Evolutionary conservation across 1,284 basidiomycete genomes (phyloP).

Genomic region (Ganoderma multipileum): DNA sequence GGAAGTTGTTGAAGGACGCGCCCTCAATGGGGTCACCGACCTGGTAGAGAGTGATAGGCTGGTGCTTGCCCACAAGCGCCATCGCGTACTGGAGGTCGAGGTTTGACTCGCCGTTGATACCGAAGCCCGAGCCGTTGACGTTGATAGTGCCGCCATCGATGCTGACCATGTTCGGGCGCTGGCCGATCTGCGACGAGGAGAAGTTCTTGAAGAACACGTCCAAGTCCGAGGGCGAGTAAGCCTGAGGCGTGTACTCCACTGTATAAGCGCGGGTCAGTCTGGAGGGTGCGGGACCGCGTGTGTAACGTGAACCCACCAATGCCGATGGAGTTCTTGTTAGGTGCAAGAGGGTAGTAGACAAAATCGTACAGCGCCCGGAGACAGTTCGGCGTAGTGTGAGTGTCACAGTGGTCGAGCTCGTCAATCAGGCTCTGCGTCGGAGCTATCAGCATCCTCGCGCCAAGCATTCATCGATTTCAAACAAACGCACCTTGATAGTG

Average conservation of each 20-base stretch:
- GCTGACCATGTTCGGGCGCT: slow-evolving; percentile 30
- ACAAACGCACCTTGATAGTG: slow-evolving; percentile 17
- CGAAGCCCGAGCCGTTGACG: slow-evolving; percentile 35
- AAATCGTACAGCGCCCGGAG: slow-evolving; percentile 39
- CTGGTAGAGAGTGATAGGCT: slow-evolving; percentile 45
- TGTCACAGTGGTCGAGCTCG: slow-evolving; percentile 42
- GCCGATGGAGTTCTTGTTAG: slow-evolving; percentile 43
- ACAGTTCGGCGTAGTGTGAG: slow-evolving; percentile 59
- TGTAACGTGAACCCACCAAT: slow-evolving; percentile 50
- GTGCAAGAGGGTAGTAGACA: slow-evolving; percentile 1
- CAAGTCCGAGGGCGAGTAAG: slow-evolving; percentile 49
- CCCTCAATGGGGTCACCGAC: slow-evolving; percentile 36
- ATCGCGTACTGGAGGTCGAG: slow-evolving; percentile 61
- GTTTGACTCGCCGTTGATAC: slow-evolving; percentile 57
- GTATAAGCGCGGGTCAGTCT: neutral
- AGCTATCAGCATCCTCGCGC: neutral
- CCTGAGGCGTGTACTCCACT: slow-evolving; percentile 58
- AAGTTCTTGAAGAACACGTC: slow-evolving; percentile 50
- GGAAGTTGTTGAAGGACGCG: slow-evolving; percentile 52
- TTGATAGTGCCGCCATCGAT: slow-evolving; percentile 53
- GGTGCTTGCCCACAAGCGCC: slow-evolving; percentile 49
- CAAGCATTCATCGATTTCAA: neutral
- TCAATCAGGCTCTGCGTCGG: slow-evolving; percentile 21
- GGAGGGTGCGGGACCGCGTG: neutral
- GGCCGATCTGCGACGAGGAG: slow-evolving; percentile 43